Evolutionary conservation across 441 rosid genomes (phyloP).

Genomic region (Theobroma grandiflorum): DNA sequence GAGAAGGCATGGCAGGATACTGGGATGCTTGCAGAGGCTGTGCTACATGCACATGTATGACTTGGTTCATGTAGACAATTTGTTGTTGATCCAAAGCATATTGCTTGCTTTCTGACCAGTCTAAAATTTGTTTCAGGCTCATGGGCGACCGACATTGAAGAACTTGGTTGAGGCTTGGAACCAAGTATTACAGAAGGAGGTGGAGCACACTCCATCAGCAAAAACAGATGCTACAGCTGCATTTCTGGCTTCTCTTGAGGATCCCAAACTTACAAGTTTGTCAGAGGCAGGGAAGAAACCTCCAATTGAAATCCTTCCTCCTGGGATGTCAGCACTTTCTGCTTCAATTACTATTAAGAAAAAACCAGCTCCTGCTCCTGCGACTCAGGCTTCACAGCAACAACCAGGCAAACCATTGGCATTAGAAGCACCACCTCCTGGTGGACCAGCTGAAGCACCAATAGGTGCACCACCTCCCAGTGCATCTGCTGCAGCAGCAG

Average conservation of each 20-base stretch:
- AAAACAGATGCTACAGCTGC: constrained; percentile 95
- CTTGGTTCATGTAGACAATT: constrained; percentile 9
- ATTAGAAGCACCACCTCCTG: constrained; percentile 70
- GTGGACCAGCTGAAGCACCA: constrained; percentile 31
- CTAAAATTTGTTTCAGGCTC: constrained; percentile 67
- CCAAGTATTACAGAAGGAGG: constrained; percentile 88
- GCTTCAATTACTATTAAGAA: constrained; percentile 79
- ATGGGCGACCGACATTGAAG: constrained; percentile 92
- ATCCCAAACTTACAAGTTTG: constrained; percentile 88
- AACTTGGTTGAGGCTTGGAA: constrained; percentile 93
- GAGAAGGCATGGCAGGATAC: constrained; percentile 99
- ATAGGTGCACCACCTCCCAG: constrained; percentile 30
- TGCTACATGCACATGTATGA: constrained; percentile 94
- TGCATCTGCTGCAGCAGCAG: constrained; percentile 21
- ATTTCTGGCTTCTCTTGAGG: constrained; percentile 91
- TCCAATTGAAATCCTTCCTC: constrained; percentile 91
- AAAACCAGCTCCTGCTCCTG: constrained; percentile 59
- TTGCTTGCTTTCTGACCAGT: constrained; percentile 23
- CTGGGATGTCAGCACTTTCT: constrained; percentile 91
- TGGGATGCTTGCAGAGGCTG: constrained; percentile 99
- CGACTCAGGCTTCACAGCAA: constrained; percentile 51
- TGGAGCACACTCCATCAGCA: constrained; percentile 68
- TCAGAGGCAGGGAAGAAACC: constrained; percentile 87
- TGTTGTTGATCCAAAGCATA: constrained; percentile 2
- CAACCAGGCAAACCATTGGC: constrained; percentile 70